Evolutionary conservation across 208 protist genomes (phyloP).

Genomic region (Acanthamoeba sp.): DNA sequence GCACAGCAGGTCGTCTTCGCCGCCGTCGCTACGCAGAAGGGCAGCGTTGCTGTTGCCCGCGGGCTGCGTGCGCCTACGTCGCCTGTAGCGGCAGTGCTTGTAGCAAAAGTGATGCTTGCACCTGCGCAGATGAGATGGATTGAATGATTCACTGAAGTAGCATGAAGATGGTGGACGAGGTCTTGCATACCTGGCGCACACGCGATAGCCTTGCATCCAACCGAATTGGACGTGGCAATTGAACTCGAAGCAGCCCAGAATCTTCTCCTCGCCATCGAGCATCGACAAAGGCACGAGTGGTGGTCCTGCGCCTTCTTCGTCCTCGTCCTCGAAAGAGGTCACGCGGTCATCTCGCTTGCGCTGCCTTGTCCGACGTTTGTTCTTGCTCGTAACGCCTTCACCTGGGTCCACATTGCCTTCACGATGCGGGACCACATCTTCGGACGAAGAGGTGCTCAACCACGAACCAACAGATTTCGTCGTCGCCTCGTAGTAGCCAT

Average conservation of each 20-base stretch:
- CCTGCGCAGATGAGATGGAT: not conserved
- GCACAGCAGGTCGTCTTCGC: slow-evolving; percentile 11
- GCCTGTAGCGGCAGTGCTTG: slow-evolving; percentile 46
- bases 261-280: slow-evolving; percentile 65
- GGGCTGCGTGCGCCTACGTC: not conserved
- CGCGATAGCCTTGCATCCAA: slow-evolving; percentile 63
- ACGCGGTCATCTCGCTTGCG: too few species aligned
- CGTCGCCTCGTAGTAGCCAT: slow-evolving; percentile 6
- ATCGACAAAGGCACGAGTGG: not conserved
- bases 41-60: not conserved
- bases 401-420: too few species aligned
- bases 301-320: not conserved
- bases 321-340: not conserved
- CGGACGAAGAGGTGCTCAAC: not conserved
- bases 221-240: slow-evolving; percentile 57
- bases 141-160: not conserved
- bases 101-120: slow-evolving; percentile 71
- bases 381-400: not conserved
- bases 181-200: not conserved
- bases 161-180: not conserved
- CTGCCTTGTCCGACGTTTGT: not conserved
- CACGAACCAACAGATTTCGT: not conserved
- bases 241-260: slow-evolving; percentile 63
- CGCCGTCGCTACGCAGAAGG: not conserved
- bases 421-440: not conserved